A percentile compares a stretch with the other conserved stretches of the same genome.
Evolutionary conservation across 306 rosid genomes (phyloP).

Genomic region (Sophora flavescens): DNA sequence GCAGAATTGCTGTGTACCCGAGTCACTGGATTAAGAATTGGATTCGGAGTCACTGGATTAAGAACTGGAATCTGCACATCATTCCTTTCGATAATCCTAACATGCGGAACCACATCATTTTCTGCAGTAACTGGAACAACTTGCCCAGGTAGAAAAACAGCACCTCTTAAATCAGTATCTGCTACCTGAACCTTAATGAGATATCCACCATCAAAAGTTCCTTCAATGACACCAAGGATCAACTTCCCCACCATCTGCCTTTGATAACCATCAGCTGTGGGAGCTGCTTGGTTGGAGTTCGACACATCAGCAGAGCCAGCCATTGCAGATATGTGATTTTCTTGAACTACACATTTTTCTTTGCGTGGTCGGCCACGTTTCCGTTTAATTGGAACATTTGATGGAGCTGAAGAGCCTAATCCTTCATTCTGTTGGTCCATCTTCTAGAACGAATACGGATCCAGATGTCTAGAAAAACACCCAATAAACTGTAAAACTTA

Average conservation of each 20-base stretch:
- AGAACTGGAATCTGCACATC: constrained; percentile 52
- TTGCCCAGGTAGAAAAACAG: constrained; percentile 59
- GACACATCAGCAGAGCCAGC: constrained; percentile 41
- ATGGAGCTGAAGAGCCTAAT: constrained; percentile 30
- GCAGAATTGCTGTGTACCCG: constrained; percentile 33
- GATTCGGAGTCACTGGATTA: constrained; percentile 25
- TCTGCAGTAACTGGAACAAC: constrained; percentile 56
- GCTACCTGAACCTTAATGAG: constrained; percentile 61
- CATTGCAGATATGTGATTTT: constrained; percentile 27
- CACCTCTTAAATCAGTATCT: constrained; percentile 54
- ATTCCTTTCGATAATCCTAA: constrained; percentile 56
- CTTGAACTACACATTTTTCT: constrained; percentile 43
- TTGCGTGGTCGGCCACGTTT: constrained; percentile 81
- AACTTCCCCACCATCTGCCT: constrained; percentile 52
- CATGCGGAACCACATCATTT: constrained; percentile 67
- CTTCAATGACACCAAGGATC: constrained; percentile 70
- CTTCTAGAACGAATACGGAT: constrained; percentile 30
- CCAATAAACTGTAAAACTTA: constrained; percentile 42
- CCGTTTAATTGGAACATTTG: constrained; percentile 56
- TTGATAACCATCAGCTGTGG: constrained; percentile 37
- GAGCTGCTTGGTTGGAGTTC: constrained; percentile 40
- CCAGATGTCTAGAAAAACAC: background rate
- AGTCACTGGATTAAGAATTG: constrained; percentile 35
- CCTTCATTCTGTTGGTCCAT: constrained; percentile 64
- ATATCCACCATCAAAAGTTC: constrained; percentile 63